Evolutionary conservation across 2,329 filamentous ascomycete species (phyloP).

Genomic region (Dothideomycetidae sp.): DNA sequence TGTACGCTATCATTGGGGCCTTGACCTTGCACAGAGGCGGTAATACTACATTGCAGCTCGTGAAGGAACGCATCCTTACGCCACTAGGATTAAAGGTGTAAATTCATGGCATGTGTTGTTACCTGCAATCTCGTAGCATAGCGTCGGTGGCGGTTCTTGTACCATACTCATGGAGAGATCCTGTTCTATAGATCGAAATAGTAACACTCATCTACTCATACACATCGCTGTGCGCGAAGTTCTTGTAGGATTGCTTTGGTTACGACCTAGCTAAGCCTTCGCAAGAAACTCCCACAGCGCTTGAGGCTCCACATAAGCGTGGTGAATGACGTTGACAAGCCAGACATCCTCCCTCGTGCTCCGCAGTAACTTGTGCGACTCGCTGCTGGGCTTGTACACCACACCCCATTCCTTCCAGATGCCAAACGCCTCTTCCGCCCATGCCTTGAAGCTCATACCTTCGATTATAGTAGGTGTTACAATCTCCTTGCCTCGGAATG

Average conservation of each 20-base stretch:
- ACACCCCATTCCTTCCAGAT: slow-evolving; percentile 92
- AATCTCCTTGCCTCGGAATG: slow-evolving; percentile 90
- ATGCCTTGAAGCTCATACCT: slow-evolving; percentile 82
- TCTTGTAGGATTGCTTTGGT: too few species aligned
- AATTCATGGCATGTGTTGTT: not conserved
- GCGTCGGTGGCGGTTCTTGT: too few species aligned
- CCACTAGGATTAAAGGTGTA: slow-evolving; percentile 23
- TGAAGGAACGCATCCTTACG: slow-evolving; percentile 60
- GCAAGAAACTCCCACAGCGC: slow-evolving; percentile 58
- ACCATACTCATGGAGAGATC: too few species aligned
- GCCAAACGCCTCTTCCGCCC: slow-evolving; percentile 89
- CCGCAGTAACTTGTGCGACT: slow-evolving; percentile 58
- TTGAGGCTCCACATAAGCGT: slow-evolving; percentile 57
- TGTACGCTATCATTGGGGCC: slow-evolving; percentile 81
- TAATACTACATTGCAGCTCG: slow-evolving; percentile 57
- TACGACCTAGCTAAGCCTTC: slow-evolving; percentile 23
- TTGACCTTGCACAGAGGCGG: slow-evolving; percentile 79
- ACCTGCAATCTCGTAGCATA: too few species aligned
- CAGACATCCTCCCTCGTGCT: slow-evolving; percentile 56
- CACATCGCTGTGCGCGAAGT: too few species aligned
- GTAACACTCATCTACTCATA: too few species aligned
- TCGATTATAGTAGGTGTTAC: slow-evolving; percentile 94
- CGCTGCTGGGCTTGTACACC: slow-evolving; percentile 63
- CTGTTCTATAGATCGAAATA: too few species aligned
- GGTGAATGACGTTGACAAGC: slow-evolving; percentile 84